Evolutionary conservation across 2,329 filamentous ascomycete genomes (phyloP).

Genomic region (Colletotrichum sp.): DNA sequence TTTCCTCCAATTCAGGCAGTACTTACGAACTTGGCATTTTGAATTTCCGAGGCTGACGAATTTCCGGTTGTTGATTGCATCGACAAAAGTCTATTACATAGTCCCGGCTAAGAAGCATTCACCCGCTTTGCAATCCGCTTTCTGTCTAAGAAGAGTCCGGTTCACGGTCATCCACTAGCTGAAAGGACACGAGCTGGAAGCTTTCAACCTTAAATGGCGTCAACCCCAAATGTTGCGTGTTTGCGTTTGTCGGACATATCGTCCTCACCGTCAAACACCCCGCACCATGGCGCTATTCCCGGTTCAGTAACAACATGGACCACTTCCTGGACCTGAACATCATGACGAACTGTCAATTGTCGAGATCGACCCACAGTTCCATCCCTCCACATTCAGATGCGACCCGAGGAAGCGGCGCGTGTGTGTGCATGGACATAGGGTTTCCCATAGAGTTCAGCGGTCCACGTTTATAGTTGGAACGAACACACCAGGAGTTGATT

Average conservation of each 20-base stretch:
- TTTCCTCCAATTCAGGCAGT: not conserved
- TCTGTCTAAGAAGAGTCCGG: not conserved
- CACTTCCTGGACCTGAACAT: not conserved
- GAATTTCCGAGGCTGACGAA: not conserved
- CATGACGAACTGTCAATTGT: not conserved
- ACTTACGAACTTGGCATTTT: not conserved
- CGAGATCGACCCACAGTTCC: not conserved
- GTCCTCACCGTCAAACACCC: not conserved
- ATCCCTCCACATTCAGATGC: not conserved
- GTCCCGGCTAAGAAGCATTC: not conserved
- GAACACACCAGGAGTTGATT: not conserved
- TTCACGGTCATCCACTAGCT: not conserved
- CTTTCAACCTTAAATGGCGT: not conserved
- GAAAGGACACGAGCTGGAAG: not conserved
- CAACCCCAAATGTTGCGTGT: not conserved
- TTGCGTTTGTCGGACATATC: not conserved
- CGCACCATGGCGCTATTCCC: not conserved
- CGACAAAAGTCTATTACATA: not conserved
- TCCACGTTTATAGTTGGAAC: not conserved
- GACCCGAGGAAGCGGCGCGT: not conserved
- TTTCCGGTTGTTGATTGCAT: not conserved
- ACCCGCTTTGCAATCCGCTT: not conserved
- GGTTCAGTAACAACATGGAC: not conserved
- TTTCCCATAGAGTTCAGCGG: not conserved
- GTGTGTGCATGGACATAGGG: not conserved